Percentiles rank a stretch among this genome's conserved stretches.
Evolutionary conservation across 164 flowering plant genomes (phyloP).

Genomic region (Tinospora cordifolia): DNA sequence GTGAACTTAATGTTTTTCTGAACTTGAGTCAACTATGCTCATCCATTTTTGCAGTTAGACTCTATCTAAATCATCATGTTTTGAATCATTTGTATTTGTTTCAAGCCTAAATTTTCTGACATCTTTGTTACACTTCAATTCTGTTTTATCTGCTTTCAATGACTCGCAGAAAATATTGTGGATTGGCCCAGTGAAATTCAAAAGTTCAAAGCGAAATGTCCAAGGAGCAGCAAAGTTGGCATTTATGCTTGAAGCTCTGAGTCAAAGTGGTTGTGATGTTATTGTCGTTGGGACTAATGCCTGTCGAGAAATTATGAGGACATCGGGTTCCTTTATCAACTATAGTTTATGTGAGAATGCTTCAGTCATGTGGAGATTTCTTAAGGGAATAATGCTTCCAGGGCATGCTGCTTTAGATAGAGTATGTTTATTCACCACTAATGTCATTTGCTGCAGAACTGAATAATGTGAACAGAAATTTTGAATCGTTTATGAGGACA

Average conservation of each 20-base stretch:
- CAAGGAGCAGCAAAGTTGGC: conserved; percentile 46
- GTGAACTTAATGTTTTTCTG: neutral
- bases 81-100: neutral
- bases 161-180: conserved; percentile 57
- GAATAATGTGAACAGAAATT: neutral
- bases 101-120: neutral
- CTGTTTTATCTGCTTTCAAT: neutral
- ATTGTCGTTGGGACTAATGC: conserved; percentile 59
- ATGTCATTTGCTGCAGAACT: conserved; percentile 4
- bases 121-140: neutral
- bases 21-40: neutral
- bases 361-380: conserved; percentile 70
- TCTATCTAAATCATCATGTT: neutral
- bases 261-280: conserved; percentile 38
- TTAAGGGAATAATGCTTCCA: conserved; percentile 69
- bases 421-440: conserved; percentile 32
- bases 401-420: conserved; percentile 71
- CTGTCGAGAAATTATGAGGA: conserved; percentile 30
- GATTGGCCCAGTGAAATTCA: conserved; percentile 68
- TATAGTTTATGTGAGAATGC: conserved; percentile 42
- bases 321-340: conserved; percentile 21
- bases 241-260: conserved; percentile 32
- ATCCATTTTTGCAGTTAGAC: neutral
- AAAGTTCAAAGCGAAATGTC: conserved; percentile 16
- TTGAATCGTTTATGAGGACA: neutral